These are phyloP conservation scores for Candida dajiaensis DNA, from an alignment of 805 yeast genomes.

Conservation along the genomic window DNA sequence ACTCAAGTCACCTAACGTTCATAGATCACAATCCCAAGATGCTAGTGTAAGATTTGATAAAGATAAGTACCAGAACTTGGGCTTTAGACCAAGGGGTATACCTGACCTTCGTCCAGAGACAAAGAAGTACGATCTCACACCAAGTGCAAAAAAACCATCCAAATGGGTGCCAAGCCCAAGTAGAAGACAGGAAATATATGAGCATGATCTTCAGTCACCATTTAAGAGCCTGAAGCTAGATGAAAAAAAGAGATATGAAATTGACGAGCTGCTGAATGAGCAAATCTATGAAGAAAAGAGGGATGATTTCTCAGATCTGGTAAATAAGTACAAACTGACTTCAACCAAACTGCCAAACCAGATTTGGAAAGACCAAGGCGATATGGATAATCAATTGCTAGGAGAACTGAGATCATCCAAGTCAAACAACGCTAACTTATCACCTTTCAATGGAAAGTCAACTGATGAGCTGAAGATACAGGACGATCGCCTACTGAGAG, in stretches of 20 bases:
- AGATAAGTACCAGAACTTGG: background rate
- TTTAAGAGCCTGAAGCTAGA: too few species aligned
- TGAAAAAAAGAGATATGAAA: background rate
- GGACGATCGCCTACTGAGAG: background rate
- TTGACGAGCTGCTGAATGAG: background rate
- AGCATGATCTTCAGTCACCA: background rate
- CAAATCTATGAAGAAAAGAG: background rate
- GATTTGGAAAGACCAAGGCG: background rate
- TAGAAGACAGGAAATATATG: background rate
- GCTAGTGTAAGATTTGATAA: background rate
- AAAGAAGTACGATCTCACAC: background rate
- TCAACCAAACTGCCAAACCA: background rate
- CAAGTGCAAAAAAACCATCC: background rate
- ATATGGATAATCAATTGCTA: background rate
- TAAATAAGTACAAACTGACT: background rate
- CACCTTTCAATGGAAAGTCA: background rate
- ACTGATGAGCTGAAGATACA: background rate
- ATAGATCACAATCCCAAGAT: background rate
- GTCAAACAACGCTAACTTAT: background rate
- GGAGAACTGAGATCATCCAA: background rate
- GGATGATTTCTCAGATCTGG: background rate
- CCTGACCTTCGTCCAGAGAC: slow-evolving; percentile 4
- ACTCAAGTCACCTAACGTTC: background rate
- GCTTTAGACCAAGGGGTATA: slow-evolving; percentile 6
- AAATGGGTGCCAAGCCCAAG: background rate